Conservation (phyloP, 805 yeast genomes). For the Candida manassasensis region DNA sequence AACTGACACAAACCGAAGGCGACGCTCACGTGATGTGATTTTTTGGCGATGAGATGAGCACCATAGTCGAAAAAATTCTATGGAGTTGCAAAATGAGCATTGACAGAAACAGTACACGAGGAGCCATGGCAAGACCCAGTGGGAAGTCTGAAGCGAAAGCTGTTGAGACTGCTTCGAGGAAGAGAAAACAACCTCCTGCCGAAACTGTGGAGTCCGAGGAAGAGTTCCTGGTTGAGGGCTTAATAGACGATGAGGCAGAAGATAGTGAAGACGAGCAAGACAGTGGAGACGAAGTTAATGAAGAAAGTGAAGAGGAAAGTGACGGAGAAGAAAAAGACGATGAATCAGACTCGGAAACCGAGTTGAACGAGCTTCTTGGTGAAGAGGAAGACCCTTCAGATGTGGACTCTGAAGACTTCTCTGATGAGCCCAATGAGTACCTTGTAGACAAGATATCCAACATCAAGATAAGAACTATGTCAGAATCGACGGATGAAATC, state of each 20-base stretch:
- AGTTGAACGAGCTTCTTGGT: constrained; percentile 56
- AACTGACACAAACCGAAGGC: no score
- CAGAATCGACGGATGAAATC: constrained; percentile 32
- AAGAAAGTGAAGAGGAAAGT: constrained; percentile 24
- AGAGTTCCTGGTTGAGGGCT: constrained; percentile 31
- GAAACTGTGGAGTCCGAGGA: constrained; percentile 26
- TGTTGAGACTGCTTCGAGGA: constrained; percentile 8
- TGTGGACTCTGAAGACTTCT: constrained; percentile 42
- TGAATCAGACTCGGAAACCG: constrained; percentile 55
- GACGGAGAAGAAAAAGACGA: constrained; percentile 19
- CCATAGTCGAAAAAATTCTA: no score
- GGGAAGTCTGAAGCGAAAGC: constrained; percentile 3
- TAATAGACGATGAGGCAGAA: constrained; percentile 31
- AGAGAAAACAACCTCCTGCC: constrained; percentile 15
- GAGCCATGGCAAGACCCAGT: constrained; percentile 9
- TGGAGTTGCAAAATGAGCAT: no score
- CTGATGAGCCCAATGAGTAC: constrained; percentile 53
- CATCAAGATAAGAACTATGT: constrained; percentile 47
- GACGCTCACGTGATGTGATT: neutral
- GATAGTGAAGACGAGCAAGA: constrained; percentile 20
- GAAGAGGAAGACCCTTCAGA: constrained; percentile 44
- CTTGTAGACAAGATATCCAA: constrained; percentile 53
- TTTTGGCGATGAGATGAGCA: constrained; percentile 6
- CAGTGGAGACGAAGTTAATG: constrained; percentile 37
- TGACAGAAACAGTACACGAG: no score